Base-by-base conservation (phyloP, 495 filamentous ascomycete species). In the Lichina pygmaea region DNA sequence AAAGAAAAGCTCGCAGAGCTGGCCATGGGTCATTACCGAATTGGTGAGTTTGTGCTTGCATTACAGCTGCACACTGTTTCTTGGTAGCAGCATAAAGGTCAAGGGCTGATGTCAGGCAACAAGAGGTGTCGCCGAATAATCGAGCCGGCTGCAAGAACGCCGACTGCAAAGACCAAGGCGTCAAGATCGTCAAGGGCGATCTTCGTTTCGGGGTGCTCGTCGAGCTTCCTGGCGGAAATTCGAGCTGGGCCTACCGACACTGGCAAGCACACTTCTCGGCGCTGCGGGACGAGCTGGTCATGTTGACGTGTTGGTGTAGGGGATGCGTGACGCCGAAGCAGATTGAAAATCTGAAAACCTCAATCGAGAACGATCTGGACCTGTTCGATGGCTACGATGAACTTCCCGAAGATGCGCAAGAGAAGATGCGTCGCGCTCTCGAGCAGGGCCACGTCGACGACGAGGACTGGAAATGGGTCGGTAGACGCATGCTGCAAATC, bases 391-490 rank as follows among this genome's bases (percentile, higher is more conserved):
- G 82, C 44, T 81, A 62, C 50, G 81, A 85, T 16, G 77, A 82
- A 34, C 59, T 86, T 8, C 55, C 68, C 43, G 60, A 64, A 12
- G 76, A 78, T 0, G 33, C 65, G 7, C 68, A 77, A 56, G 68
- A 64, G 17, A 84, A 80, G 58, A 58, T 86, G 34, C 56, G 57
- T 45, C 61, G 61, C 30, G 78, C 73, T 12, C 45, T 91, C 8
- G 66, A 64, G 30, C 64, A 77, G 49, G 81, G 79, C 8, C 77
- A 85, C 51, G 72, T 91, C 46, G 71, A 73, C 49, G 68, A 79
- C 44, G 74, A 75, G 34, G 82, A 84, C 44, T 89, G 81, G 75
- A 74, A 68, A 6, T 78, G 80, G 0, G 81, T 86, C 65, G 62
- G 76, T 58, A 43, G 5, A 34, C 31, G 30, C 15, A 13, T n/a